phyloP scores from a whole-genome alignment of 2,329 filamentous ascomycete species.

The Aspergillus pseudotamarii region DNA sequence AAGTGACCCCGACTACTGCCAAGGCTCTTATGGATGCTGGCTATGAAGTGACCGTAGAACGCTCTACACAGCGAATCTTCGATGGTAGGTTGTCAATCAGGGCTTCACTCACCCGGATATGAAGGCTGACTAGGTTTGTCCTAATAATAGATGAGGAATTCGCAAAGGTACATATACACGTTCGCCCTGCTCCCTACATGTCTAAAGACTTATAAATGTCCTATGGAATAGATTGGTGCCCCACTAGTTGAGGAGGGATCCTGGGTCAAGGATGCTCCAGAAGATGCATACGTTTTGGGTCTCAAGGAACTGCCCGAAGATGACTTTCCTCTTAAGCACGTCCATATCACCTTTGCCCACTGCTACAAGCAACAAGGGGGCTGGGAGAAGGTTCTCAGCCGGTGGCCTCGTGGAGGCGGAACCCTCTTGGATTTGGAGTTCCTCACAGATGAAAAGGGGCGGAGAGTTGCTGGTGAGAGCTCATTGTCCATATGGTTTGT shows the following conservation, averaged over 20 bases:
- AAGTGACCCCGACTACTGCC: constrained; percentile 55
- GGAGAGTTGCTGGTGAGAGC: constrained; percentile 50
- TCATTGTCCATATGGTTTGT: background rate
- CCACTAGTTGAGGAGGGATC: constrained; percentile 66
- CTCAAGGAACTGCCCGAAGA: constrained; percentile 78
- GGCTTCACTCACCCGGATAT: background rate
- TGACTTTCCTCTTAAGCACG: constrained; percentile 70
- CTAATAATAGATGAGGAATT: constrained; percentile 36
- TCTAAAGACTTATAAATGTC: background rate
- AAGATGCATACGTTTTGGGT: constrained; percentile 71
- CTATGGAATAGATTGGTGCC: constrained; percentile 57
- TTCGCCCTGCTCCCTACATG: background rate
- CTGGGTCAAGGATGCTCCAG: constrained; percentile 66
- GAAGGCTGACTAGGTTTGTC: constrained; percentile 12
- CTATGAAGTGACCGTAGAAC: constrained; percentile 70
- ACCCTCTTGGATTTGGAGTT: constrained; percentile 87
- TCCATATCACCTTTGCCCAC: constrained; percentile 72
- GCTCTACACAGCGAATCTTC: constrained; percentile 66
- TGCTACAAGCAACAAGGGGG: constrained; percentile 77
- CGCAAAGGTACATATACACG: constrained; percentile 29
- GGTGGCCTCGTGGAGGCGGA: constrained; percentile 76
- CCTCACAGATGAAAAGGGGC: constrained; percentile 70
- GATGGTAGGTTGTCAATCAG: constrained; percentile 36
- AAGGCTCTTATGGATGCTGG: constrained; percentile 69
- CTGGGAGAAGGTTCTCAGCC: constrained; percentile 77